Evolutionary conservation across 805 yeast species (phyloP), one percentile per base, ranked within the genome.

Genomic region (Candida rishiriensis): DNA sequence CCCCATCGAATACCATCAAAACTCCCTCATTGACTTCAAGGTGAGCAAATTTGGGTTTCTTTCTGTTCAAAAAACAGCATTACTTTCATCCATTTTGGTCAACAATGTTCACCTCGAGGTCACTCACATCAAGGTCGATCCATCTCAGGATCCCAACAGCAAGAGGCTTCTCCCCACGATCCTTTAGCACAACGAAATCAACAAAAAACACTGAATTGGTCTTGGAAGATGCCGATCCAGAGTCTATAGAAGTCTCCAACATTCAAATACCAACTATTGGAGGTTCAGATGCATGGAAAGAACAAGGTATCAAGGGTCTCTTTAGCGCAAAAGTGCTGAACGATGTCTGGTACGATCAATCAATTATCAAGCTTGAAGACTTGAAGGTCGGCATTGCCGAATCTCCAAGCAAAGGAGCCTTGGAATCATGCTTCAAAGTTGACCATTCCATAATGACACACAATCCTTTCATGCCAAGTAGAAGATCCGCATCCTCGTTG

Each of bases 331-430:
- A 66, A 36, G 79, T 81, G 10, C 55, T 79, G n/a, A 56, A 72
- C 12, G 75, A 70, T 46, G 72, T 76, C 3, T 80, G 82, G 78
- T 70, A 64, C 49, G 64, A 69, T 17, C 70, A 79, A 53, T 66
- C 72, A 3, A 60, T 63, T 3, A 30, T 48, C 9, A 70, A 71
- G 41, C 63, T 71, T 6, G 64, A 61, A 3, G 66, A 66, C 18
- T 60, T 79, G 42, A 75, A 76, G 54, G 55, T 57, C 16, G 65
- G 60, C 14, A 58, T 69, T 4, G 50, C 52, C 3, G 54, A 63
- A 47, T 60, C 68, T 41, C 49, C 65, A 51, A 44, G 55, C 44
- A 41, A 55, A 50, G 49, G 55, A 17, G 55, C 50, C 35, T 45
- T 62, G 34, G 65, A 61, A 38, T 47, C 60, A 18, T 55, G 56